Percentiles rank a stretch among this genome's conserved stretches.
Evolutionary conservation across 2,329 filamentous ascomycete genomes (phyloP).

Genomic region (Stachybotrys elegans): DNA sequence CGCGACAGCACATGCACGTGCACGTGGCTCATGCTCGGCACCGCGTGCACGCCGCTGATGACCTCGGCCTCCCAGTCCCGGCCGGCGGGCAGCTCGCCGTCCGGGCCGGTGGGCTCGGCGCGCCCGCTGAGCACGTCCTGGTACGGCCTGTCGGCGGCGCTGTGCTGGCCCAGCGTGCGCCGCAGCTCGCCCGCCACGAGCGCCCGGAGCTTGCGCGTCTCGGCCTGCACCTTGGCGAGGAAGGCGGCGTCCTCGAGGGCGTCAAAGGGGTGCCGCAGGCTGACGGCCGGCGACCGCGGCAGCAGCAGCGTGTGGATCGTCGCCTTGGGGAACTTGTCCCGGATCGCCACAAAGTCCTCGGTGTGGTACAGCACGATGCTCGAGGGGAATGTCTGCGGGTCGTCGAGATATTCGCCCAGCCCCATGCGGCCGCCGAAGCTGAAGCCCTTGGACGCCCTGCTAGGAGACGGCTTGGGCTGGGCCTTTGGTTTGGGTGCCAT

Average conservation of each 20-base stretch:
- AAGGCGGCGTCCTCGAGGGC: constrained; percentile 70
- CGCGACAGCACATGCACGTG: constrained; percentile 83
- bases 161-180: constrained; percentile 60
- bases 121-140: constrained; percentile 58
- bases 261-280: constrained; percentile 66
- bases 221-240: constrained; percentile 54
- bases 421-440: constrained; percentile 51
- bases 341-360: constrained; percentile 67
- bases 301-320: constrained; percentile 84
- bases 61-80: constrained; percentile 76
- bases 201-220: constrained; percentile 54
- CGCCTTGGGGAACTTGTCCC: constrained; percentile 82
- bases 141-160: constrained; percentile 57
- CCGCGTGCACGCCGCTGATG: constrained; percentile 74
- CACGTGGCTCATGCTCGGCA: constrained; percentile 86
- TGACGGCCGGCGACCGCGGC: constrained; percentile 60
- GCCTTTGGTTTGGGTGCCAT: constrained; percentile 33
- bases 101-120: constrained; percentile 6
- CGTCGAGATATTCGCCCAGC: constrained; percentile 60
- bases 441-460: constrained; percentile 12
- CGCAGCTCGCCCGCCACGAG: constrained; percentile 73
- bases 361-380: constrained; percentile 62
- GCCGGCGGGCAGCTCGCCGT: constrained; percentile 55
- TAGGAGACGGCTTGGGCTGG: constrained; percentile 10
- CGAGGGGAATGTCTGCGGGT: constrained; percentile 57